phyloP scores from a whole-genome alignment of 179 eudicot species.

The Beta corolliflora region DNA sequence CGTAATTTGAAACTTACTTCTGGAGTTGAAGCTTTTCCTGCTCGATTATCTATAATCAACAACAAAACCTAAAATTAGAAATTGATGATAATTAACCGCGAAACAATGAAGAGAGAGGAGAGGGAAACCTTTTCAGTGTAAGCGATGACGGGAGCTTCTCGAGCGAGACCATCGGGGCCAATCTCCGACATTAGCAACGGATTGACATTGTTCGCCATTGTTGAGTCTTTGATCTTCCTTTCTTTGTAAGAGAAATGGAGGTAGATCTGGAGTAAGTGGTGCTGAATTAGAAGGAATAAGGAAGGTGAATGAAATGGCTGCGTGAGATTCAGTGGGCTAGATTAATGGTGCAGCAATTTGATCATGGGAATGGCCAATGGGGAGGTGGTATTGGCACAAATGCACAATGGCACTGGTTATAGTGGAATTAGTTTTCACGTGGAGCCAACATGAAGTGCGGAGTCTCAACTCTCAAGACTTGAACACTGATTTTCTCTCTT shows the following conservation, averaged over 20 bases:
- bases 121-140: constrained; percentile 79
- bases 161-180: constrained; percentile 81
- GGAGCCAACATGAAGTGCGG: not conserved
- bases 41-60: constrained; percentile 62
- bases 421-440: not conserved
- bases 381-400: not conserved
- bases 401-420: no score
- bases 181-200: constrained; percentile 57
- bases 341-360: constrained; percentile 10
- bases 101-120: not conserved
- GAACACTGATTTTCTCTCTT: no score
- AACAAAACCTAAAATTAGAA: constrained; percentile 14
- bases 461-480: not conserved
- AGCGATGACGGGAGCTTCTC: constrained; percentile 82
- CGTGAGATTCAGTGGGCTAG: not conserved
- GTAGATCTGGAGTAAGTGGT: not conserved
- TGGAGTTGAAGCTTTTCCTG: constrained; percentile 76
- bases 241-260: not conserved
- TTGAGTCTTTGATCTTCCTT: no score
- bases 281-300: not conserved
- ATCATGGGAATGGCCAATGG: not conserved
- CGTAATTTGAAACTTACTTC: constrained; percentile 53
- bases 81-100: not conserved
- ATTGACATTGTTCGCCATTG: constrained; percentile 30
- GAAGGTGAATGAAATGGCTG: not conserved